Percentiles rank a stretch among this genome's conserved stretches.
These are phyloP conservation scores for Apiotrichum sp. DNA, from an alignment of 1,284 basidiomycete genomes.

Conservation along the genomic window DNA sequence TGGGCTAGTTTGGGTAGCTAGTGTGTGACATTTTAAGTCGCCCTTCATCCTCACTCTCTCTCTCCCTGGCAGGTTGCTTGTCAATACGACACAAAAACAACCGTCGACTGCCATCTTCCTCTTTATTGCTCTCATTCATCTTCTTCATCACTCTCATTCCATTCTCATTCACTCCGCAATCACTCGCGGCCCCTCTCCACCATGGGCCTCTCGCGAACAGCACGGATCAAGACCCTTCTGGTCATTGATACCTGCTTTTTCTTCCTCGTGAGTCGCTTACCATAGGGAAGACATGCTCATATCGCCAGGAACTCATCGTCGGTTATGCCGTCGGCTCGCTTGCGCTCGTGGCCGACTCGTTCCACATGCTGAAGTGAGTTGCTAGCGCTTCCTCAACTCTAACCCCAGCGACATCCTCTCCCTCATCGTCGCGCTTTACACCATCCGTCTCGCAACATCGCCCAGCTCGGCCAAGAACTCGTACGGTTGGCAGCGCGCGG, in stretches of 20 bases:
- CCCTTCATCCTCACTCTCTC: too few species aligned
- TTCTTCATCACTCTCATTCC: neutral
- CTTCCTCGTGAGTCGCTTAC: slow-evolving; percentile 63
- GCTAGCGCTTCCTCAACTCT: slow-evolving; percentile 11
- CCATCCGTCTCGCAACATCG: slow-evolving; percentile 68
- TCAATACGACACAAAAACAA: too few species aligned
- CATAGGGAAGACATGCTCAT: too few species aligned
- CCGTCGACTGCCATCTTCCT: too few species aligned
- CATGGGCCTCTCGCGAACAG: slow-evolving; percentile 63
- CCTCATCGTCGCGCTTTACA: slow-evolving; percentile 89
- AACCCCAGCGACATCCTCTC: slow-evolving; percentile 81
- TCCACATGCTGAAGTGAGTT: slow-evolving; percentile 93
- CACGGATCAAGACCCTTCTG: slow-evolving; percentile 72
- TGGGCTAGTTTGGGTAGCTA: too few species aligned
- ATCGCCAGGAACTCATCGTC: slow-evolving; percentile 44
- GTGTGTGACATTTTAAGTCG: too few species aligned
- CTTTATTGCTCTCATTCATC: neutral
- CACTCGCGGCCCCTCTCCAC: neutral
- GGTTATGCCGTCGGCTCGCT: slow-evolving; percentile 92
- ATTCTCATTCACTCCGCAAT: neutral
- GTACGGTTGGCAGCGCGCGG: slow-evolving; percentile 88
- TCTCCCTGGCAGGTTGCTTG: too few species aligned
- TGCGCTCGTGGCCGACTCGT: slow-evolving; percentile 91
- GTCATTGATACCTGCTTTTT: slow-evolving; percentile 86
- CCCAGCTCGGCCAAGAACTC: slow-evolving; percentile 39